Conservation (phyloP, 352 stramenopile species). For the Nothophytophthora sp. region DNA sequence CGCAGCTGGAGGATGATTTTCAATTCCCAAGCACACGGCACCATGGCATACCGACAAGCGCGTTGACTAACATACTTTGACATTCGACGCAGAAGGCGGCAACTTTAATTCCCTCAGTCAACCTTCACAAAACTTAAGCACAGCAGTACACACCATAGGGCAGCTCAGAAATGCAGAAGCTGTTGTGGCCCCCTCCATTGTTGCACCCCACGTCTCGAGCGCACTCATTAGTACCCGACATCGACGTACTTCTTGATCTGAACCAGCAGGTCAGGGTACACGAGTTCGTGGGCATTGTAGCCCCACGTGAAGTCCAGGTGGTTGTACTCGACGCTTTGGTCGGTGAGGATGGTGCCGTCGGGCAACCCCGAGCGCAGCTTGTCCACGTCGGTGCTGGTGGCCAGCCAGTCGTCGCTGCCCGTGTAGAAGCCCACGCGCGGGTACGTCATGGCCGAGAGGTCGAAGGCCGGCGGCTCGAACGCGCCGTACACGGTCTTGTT, state of each 20-base stretch:
- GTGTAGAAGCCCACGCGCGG: slow-evolving; percentile 55
- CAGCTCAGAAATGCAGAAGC: too few relatives aligned
- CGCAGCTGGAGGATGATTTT: too few relatives aligned
- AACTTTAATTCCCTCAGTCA: too few relatives aligned
- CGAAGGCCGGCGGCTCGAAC: slow-evolving; percentile 45
- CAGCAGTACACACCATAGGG: too few relatives aligned
- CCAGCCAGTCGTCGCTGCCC: slow-evolving; percentile 53
- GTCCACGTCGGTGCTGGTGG: slow-evolving; percentile 39
- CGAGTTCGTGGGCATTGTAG: slow-evolving; percentile 49
- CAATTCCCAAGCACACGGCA: too few relatives aligned
- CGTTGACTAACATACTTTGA: too few relatives aligned
- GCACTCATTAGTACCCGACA: slow-evolving; percentile 45
- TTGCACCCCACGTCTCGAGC: too few relatives aligned
- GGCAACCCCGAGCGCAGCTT: slow-evolving; percentile 49
- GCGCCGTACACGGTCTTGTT: slow-evolving; percentile 58
- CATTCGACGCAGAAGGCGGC: too few relatives aligned
- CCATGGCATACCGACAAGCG: too few relatives aligned
- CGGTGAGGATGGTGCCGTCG: slow-evolving; percentile 47
- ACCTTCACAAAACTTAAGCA: too few relatives aligned
- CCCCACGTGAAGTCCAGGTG: slow-evolving; percentile 77
- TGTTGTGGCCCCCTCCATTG: too few relatives aligned
- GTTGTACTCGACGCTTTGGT: slow-evolving; percentile 53
- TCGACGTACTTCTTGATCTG: slow-evolving; percentile 61
- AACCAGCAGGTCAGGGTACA: slow-evolving; percentile 57
- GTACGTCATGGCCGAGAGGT: slow-evolving; percentile 48